Conservation (phyloP, 805 yeast genomes). For the Pichia occidentalis region DNA sequence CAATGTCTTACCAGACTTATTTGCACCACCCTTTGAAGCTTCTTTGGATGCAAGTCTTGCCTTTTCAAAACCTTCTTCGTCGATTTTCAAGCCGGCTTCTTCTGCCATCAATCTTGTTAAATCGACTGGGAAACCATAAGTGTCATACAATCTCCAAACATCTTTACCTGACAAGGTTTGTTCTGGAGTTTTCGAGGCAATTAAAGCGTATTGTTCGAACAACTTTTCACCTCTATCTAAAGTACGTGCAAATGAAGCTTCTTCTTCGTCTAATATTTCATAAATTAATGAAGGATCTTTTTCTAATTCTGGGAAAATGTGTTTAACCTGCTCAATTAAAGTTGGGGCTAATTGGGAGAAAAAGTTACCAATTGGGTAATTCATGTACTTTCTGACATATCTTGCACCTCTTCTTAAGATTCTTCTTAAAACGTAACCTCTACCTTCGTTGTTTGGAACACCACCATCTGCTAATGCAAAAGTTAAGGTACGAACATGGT, state of each 20-base stretch:
- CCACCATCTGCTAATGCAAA: constrained; percentile 98
- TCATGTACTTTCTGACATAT: constrained; percentile 92
- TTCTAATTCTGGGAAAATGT: constrained; percentile 86
- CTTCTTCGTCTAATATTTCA: constrained; percentile 95
- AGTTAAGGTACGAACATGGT: constrained; percentile 94
- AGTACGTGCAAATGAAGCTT: constrained; percentile 88
- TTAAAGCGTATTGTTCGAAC: constrained; percentile 86
- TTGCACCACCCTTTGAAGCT: constrained; percentile 86
- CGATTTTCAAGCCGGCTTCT: constrained; percentile 89
- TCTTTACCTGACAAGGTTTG: constrained; percentile 85
- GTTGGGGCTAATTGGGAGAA: constrained; percentile 91
- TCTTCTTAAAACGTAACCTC: constrained; percentile 97
- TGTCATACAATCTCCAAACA: constrained; percentile 97
- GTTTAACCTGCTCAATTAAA: constrained; percentile 78
- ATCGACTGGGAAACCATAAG: constrained; percentile 99
- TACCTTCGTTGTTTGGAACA: constrained; percentile 97
- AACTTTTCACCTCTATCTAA: constrained; percentile 96
- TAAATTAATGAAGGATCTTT: constrained; percentile 66
- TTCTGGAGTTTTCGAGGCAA: constrained; percentile 67
- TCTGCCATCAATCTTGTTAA: constrained; percentile 98
- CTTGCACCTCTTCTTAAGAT: constrained; percentile 97
- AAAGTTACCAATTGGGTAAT: constrained; percentile 90
- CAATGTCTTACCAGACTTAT: constrained; percentile 45
- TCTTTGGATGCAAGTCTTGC: constrained; percentile 87
- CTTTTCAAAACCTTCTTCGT: constrained; percentile 84